Evolutionary conservation across 2,329 filamentous ascomycete genomes (phyloP).

Genomic region (Parasarocladium wereldwijsianum): DNA sequence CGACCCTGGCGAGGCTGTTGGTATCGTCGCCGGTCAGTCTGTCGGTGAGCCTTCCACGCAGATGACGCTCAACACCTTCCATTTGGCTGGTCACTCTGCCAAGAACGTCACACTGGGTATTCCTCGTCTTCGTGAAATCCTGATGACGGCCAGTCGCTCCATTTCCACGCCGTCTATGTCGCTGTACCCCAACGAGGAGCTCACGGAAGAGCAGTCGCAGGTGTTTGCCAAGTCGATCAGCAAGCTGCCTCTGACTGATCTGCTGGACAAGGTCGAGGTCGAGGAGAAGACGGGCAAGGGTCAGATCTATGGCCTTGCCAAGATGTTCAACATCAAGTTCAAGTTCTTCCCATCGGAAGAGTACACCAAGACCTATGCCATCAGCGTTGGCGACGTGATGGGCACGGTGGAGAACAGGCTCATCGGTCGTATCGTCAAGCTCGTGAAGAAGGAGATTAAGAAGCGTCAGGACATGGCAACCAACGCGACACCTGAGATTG

Average conservation of each 20-base stretch:
- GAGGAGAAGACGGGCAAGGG: constrained; percentile 67
- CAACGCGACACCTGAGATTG: constrained; percentile 63
- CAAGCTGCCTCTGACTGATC: constrained; percentile 66
- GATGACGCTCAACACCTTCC: constrained; percentile 99
- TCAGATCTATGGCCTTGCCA: constrained; percentile 53
- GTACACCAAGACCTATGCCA: constrained; percentile 76
- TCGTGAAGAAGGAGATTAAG: constrained; percentile 68
- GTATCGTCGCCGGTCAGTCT: constrained; percentile 91
- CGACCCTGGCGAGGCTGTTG: constrained; percentile 90
- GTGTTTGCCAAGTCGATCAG: constrained; percentile 87
- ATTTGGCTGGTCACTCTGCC: constrained; percentile 93
- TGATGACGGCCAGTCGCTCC: constrained; percentile 86
- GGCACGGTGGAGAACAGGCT: constrained; percentile 69
- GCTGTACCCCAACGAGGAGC: constrained; percentile 58
- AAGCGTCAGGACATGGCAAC: constrained; percentile 54
- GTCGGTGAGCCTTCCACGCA: constrained; percentile 96
- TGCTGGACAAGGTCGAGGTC: constrained; percentile 69
- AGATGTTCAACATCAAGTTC: constrained; percentile 70
- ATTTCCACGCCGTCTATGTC: constrained; percentile 91
- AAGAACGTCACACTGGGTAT: constrained; percentile 99
- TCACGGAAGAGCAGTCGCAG: constrained; percentile 54
- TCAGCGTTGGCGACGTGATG: constrained; percentile 63
- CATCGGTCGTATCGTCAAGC: constrained; percentile 52
- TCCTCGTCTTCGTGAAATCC: constrained; percentile 86
- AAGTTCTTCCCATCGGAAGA: constrained; percentile 75